Base-by-base conservation (phyloP, 192 early-diverging fungal genomes). In the Coemansia sp. region DNA sequence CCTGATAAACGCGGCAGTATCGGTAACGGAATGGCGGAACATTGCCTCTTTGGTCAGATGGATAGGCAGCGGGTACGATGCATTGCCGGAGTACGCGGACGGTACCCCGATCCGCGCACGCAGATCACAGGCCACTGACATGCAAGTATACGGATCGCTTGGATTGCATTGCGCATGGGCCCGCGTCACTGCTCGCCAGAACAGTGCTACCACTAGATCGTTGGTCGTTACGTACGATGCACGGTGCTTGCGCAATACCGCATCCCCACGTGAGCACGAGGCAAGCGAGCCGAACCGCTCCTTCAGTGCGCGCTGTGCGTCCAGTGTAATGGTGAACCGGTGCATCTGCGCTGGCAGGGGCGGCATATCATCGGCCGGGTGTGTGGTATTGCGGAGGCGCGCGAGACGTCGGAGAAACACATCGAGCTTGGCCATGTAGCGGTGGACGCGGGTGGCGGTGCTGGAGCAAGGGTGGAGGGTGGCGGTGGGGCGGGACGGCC, bases 171-270 rank as follows among this genome's bases (percentile, higher is more conserved):
- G 20, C 2, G 31, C 10, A 42, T 75, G 67, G 2, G 67, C 74
- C 2, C 74, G 74, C 20, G 74, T 50, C 25, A 70, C 67, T 17
- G 74, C 74, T 15, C 68, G 74, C 67, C 74, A 75, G 50, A 75
- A 66, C 20, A 70, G 9, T 1, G 74, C 60, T 17, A 68, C 61
- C 0, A 70, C 13, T 2, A 75, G 64, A 23, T 75, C 74, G 33
- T 65, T 70, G 2, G 68, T 70, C n/a, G 74, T 70, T n/a, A 75
- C 60, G 27, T 50, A 70, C 1, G n/a, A 27, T 11, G 61, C 53
- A 25, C 34, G 47, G 60, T 75, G 53, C 3, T 34, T 33, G 11
- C 17, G 11, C 2, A 57, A 30, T 36, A 58, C 61, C 3, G n/a
- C 8, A 2, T 17, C 45, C 14, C 61, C 41, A 0, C 23, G 41